These are phyloP conservation scores for Cryptosporidium muris DNA, from an alignment of 169 alveolate species.

Conservation along the genomic window DNA sequence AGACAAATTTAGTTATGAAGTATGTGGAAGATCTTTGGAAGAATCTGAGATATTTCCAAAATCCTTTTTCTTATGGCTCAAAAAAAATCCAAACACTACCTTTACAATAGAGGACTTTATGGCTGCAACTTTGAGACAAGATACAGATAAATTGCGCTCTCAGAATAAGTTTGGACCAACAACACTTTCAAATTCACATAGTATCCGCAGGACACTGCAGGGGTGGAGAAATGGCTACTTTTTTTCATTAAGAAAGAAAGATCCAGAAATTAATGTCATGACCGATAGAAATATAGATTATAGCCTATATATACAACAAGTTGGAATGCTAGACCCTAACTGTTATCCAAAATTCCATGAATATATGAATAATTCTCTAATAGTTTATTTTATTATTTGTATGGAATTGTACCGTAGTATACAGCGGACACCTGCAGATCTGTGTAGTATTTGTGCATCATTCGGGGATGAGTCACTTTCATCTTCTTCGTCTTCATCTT, in stretches of 20 bases:
- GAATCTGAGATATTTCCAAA: slow-evolving; percentile 11
- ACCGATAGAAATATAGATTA: not conserved
- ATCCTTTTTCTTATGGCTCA: slow-evolving; percentile 48
- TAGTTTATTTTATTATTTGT: slow-evolving; percentile 35
- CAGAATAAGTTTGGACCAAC: no score
- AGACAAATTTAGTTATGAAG: no score
- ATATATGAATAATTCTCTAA: slow-evolving; percentile 2
- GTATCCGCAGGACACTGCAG: no score
- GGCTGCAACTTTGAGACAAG: no score
- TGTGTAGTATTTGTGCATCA: slow-evolving; percentile 46
- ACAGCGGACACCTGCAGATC: slow-evolving; percentile 29
- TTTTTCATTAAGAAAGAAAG: slow-evolving; percentile 13
- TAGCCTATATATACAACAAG: not conserved
- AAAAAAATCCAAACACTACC: not conserved
- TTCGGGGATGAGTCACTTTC: not conserved
- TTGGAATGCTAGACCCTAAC: slow-evolving; percentile 53
- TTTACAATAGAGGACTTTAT: no score
- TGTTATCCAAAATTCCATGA: slow-evolving; percentile 40
- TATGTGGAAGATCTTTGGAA: no score
- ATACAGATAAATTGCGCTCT: no score
- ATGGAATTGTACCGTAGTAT: slow-evolving; percentile 18
- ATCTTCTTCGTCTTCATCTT: not conserved
- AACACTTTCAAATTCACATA: no score
- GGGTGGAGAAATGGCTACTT: slow-evolving; percentile 31
- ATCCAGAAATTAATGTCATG: not conserved